phyloP scores from a whole-genome alignment of 2,329 filamentous ascomycete species.

The Ophiostoma ulmi region DNA sequence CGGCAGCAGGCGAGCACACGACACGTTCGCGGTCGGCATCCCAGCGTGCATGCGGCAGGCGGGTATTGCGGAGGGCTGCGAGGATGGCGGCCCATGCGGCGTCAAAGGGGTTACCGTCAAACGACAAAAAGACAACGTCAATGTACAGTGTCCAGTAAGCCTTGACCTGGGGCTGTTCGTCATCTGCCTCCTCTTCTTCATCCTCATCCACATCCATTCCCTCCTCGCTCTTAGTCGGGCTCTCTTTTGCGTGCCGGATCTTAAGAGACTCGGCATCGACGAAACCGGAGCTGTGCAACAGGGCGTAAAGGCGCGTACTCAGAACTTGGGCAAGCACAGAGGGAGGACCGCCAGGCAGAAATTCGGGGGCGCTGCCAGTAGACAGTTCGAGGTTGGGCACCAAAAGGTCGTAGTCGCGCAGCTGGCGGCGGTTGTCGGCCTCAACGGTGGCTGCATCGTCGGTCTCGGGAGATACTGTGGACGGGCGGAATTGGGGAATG shows the following conservation, averaged over 20 bases:
- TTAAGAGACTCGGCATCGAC: conserved; percentile 63
- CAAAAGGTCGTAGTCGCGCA: conserved; percentile 64
- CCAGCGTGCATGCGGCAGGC: conserved; percentile 73
- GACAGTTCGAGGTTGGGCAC: conserved; percentile 92
- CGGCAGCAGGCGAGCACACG: conserved; percentile 56
- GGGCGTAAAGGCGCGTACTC: conserved; percentile 69
- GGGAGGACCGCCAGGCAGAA: conserved; percentile 78
- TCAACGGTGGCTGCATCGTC: neutral
- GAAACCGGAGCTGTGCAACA: conserved; percentile 67
- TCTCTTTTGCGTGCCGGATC: conserved; percentile 58
- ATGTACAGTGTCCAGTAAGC: conserved; percentile 96
- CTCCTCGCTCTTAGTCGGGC: conserved; percentile 34
- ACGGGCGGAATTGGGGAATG: conserved; percentile 61
- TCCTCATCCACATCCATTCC: conserved; percentile 27
- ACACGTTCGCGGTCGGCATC: conserved; percentile 75
- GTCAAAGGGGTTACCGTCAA: conserved; percentile 89
- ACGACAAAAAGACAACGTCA: conserved; percentile 87
- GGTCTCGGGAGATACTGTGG: conserved; percentile 24
- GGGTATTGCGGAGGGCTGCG: conserved; percentile 73
- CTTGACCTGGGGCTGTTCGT: conserved; percentile 48
- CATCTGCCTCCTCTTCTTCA: conserved; percentile 33
- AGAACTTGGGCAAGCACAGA: conserved; percentile 76
- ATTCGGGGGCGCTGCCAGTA: conserved; percentile 82
- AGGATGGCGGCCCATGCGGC: conserved; percentile 81
- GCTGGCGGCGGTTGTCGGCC: conserved; percentile 39